Evolutionary conservation across 352 stramenopile genomes (phyloP), one percentile per base, ranked within the genome.

Genomic region (Globisporangium radiosum): DNA sequence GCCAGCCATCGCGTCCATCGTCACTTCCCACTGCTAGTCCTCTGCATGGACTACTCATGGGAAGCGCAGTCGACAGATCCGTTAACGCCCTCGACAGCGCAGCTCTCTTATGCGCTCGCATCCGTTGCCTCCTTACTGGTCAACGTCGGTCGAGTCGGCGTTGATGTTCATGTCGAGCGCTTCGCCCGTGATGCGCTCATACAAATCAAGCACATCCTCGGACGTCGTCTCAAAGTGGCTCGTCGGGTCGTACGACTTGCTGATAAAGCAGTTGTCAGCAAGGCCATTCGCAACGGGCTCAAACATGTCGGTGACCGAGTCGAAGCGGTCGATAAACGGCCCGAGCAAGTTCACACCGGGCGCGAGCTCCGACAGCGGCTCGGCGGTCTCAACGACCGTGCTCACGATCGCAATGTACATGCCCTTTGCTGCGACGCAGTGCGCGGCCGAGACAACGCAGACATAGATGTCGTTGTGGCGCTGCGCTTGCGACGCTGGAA

Each of bases 381-480:
- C 85, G 61, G 75, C 75, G 6, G 96, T 99, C 82, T 99, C 97
- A 6, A 97, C 95, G 11, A 97, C 94, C 36, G 97, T 99, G 42
- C 92, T 98, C 51, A 98, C 96, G 66, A 99, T 99, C 48, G 96
- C 97, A 60, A 99, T 93, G 75, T 99, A 99, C 71, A 98, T 97
- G 63, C 97, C 97, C 70, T 91, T 85, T 10, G 96, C 90, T 25
- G 94, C 91, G 44, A 99, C 96, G 54, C 95, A 92, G 71, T 99
- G 95, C 15, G 87, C 82, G 61, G 90, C 88, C 52, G 93, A 98
- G 57, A 99, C 85, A 47, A 98, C 91, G 65, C 90, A 98, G 37
- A 99, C 94, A 81, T 99, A 99, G 59, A 99, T 98, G 75, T 99
- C 97, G 78, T 99, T 97, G 50, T 88, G 76, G 65, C 96, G 94